Evolutionary conservation across 345 rosid species (phyloP).

Genomic region (Brassica carinata): DNA sequence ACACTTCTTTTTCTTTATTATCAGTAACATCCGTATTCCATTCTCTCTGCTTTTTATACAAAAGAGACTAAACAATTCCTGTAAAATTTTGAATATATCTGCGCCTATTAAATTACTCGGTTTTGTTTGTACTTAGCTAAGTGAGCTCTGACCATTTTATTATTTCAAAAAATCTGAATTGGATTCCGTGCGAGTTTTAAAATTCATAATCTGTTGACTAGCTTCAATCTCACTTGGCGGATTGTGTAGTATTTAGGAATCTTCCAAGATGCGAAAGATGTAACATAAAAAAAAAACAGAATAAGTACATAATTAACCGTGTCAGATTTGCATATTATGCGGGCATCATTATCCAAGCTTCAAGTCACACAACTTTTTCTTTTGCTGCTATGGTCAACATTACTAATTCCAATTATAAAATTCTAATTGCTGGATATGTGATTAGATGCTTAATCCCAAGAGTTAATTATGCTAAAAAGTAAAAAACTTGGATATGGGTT

Average conservation of each 20-base stretch:
- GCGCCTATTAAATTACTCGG: not conserved
- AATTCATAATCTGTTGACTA: slow-evolving; percentile 25
- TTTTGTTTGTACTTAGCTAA: not conserved
- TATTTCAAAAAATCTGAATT: not conserved
- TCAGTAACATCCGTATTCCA: not conserved
- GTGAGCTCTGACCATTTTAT: not conserved
- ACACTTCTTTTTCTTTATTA: not conserved
- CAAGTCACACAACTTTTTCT: slow-evolving; percentile 13
- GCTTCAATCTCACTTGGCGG: slow-evolving; percentile 21
- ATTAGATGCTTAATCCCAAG: not conserved
- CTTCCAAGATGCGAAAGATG: slow-evolving; percentile 20
- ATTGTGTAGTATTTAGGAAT: slow-evolving; percentile 17
- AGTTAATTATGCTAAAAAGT: not conserved
- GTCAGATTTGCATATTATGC: slow-evolving; percentile 17
- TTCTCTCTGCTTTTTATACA: slow-evolving; percentile 4
- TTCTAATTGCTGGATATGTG: not conserved
- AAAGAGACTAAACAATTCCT: not conserved
- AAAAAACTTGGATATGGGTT: not conserved
- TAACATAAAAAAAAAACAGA: not conserved
- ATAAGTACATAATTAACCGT: not conserved
- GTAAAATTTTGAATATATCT: not conserved
- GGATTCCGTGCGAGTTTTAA: slow-evolving; percentile 25
- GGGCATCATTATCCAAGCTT: slow-evolving; percentile 7
- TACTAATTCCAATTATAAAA: not conserved
- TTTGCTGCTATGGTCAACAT: slow-evolving; percentile 7